A percentile compares a stretch with the other conserved stretches of the same genome.
phyloP scores from a whole-genome alignment of 306 rosid genomes.

The Fragaria ananassa region DNA sequence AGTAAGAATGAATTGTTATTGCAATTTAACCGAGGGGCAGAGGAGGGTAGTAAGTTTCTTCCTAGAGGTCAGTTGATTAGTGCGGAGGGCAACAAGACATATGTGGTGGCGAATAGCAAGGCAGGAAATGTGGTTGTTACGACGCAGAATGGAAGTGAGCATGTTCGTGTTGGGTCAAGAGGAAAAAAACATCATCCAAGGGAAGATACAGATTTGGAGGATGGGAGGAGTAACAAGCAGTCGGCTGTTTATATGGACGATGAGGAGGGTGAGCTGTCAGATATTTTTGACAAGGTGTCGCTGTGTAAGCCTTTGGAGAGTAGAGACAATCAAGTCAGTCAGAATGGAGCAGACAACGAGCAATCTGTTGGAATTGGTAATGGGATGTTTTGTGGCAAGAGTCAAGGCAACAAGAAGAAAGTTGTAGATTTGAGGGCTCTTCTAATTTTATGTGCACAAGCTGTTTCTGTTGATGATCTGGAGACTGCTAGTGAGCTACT shows the following conservation, averaged over 20 bases:
- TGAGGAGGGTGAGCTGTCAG: slow-evolving; percentile 41
- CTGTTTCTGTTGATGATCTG: slow-evolving; percentile 52
- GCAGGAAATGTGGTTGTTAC: slow-evolving; percentile 23
- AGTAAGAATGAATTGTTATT: slow-evolving; percentile 45
- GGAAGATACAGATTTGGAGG: slow-evolving; percentile 42
- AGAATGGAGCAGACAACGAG: slow-evolving; percentile 19
- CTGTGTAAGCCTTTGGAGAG: slow-evolving; percentile 20
- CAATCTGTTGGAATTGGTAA: slow-evolving; percentile 22
- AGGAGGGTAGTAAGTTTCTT: slow-evolving; percentile 63
- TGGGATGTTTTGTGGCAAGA: slow-evolving; percentile 40
- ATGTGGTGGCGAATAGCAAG: slow-evolving; percentile 16
- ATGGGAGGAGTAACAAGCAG: slow-evolving; percentile 57
- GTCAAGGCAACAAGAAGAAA: slow-evolving; percentile 42
- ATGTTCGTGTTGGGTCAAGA: slow-evolving; percentile 21
- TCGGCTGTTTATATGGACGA: slow-evolving; percentile 34
- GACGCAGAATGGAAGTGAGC: slow-evolving; percentile 37
- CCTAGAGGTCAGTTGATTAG: slow-evolving; percentile 42
- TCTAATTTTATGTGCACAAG: slow-evolving; percentile 62
- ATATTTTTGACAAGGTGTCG: slow-evolving; percentile 49
- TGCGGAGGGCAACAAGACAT: slow-evolving; percentile 22
- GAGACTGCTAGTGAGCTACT: slow-evolving; percentile 61
- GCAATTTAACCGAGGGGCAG: slow-evolving; percentile 59
- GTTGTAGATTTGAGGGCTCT: slow-evolving; percentile 58
- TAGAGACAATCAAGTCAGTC: slow-evolving; percentile 15
- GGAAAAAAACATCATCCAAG: slow-evolving; percentile 49